phyloP scores from a whole-genome alignment of 352 stramenopile genomes.

The Aphanomyces astaci region DNA sequence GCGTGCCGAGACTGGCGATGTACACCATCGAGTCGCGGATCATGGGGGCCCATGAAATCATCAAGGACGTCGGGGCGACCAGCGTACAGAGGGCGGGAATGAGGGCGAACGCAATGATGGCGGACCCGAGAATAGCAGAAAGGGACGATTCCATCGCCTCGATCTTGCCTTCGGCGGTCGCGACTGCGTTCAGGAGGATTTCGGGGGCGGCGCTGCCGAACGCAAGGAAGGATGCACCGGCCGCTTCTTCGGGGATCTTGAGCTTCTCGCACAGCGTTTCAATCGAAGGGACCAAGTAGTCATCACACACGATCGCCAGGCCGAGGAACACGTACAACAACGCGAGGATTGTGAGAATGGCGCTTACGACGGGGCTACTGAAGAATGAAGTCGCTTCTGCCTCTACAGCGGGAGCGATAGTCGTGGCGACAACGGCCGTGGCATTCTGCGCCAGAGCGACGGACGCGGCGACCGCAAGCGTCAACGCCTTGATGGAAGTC shows the following conservation, averaged over 20 bases:
- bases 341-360: conserved; percentile 44
- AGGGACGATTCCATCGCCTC: conserved; percentile 37
- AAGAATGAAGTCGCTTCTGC: not conserved
- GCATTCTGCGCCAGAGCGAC: not conserved
- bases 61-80: conserved; percentile 48
- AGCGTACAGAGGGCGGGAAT: conserved; percentile 77
- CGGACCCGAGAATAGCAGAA: conserved; percentile 78
- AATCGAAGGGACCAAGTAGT: conserved; percentile 79
- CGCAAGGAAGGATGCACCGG: conserved; percentile 78
- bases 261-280: conserved; percentile 65
- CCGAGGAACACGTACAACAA: conserved; percentile 77
- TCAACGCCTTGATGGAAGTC: not conserved
- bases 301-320: conserved; percentile 83
- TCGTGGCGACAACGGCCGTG: not conserved
- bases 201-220: conserved; percentile 73
- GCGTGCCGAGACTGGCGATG: conserved; percentile 42
- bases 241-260: conserved; percentile 61
- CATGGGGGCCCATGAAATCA: conserved; percentile 67
- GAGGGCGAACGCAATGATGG: conserved; percentile 83
- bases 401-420: not conserved
- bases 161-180: conserved; percentile 49
- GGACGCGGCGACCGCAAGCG: not conserved
- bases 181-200: conserved; percentile 79
- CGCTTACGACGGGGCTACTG: not conserved
- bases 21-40: conserved; percentile 79